Base-by-base conservation (phyloP, 441 rosid species). In the Euphorbia celastroides region DNA sequence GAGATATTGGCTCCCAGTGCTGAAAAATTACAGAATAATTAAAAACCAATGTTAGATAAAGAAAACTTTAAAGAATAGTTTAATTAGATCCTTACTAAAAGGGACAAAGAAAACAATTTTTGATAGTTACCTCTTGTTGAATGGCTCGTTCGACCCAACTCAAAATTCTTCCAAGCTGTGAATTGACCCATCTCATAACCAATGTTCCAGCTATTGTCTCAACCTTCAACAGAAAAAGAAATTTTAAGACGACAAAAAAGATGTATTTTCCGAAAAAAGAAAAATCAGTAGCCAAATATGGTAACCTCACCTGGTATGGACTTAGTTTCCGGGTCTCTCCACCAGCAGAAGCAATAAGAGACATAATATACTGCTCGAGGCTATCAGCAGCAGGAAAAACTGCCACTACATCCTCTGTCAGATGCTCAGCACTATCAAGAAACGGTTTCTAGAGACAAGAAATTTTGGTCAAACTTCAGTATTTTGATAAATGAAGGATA, bases 1-100 rank as follows among this genome's bases (percentile, higher is more conserved):
- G 88, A 66, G 99, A 95, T 73, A 95, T 88, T 64, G 96, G 96
- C 31, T 88, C 92, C 99, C 99, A 95, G 9, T 64, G 83, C 99
- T 95, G 83, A 69, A 77, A 69, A 70, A 60, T 64, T 17, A 77
- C 16, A 65, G 10, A 42, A 62, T 74, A 68, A 62, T 25, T 48
- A 67, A 60, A 70, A 69, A 41, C 31, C 7, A 76, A 26, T 61
- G 66, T 60, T 42, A 54, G 34, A 27, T 22, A 64, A 65, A 69
- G 59, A 31, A 16, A 27, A 59, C 2, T 16, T 28, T 19, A n/a
- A n/a, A n/a, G n/a, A n/a, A n/a, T n/a, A n/a, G n/a, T n/a, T n/a
- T n/a, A n/a, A n/a, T n/a, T n/a, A 54, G 41, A 60, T 56, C 48
- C 60, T 52, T 54, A 60, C 63, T 36, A 30, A 17, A 7, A 32